Conservation (phyloP, 1,284 basidiomycete species). For the Cutaneotrichosporon daszewskae region DNA sequence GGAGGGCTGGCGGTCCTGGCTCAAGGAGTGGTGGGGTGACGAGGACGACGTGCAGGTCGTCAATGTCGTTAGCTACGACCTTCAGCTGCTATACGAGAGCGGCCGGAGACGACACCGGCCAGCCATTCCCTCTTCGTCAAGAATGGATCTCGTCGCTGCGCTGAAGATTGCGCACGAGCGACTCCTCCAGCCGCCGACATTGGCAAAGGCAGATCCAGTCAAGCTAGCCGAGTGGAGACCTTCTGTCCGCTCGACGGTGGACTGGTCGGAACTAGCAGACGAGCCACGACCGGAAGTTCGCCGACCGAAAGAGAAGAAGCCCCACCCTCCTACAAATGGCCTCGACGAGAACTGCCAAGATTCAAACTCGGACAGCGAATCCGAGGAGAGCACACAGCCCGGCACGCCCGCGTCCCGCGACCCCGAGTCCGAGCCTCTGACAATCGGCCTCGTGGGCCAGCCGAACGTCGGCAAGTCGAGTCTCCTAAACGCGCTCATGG, state of each 20-base stretch:
- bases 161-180: conserved; percentile 64
- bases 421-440: conserved; percentile 58
- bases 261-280: conserved; percentile 58
- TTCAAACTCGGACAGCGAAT: too few relatives aligned
- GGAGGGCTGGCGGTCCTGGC: conserved; percentile 63
- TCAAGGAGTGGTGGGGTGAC: conserved; percentile 52
- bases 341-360: too few relatives aligned
- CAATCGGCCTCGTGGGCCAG: conserved; percentile 82
- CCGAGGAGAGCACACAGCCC: conserved; percentile 31
- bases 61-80: conserved; percentile 64
- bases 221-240: conserved; percentile 59
- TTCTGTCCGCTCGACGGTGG: conserved; percentile 57
- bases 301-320: background rate
- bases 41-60: conserved; percentile 53
- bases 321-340: too few relatives aligned
- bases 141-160: conserved; percentile 58
- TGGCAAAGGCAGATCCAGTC: conserved; percentile 47
- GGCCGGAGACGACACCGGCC: conserved; percentile 52
- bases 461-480: conserved; percentile 93
- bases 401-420: conserved; percentile 19
- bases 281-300: conserved; percentile 5
- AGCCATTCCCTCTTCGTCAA: conserved; percentile 55
- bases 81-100: conserved; percentile 46
- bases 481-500: conserved; percentile 82
- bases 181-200: conserved; percentile 61